Evolutionary conservation across 495 filamentous ascomycete species (phyloP).

Genomic region (Sordaria brevicollis): DNA sequence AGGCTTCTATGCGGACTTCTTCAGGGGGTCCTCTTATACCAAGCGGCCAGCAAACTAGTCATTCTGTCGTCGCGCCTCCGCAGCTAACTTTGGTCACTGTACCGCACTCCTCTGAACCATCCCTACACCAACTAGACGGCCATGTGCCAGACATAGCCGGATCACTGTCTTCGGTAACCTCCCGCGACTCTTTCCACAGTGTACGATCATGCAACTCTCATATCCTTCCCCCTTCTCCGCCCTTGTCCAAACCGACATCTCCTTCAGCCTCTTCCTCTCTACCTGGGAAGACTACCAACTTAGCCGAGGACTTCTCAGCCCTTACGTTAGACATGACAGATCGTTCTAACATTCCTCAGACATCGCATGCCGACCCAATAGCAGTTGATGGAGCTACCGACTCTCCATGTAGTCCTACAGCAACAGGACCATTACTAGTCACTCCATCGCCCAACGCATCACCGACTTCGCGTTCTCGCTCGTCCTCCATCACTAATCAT

Average conservation of each 20-base stretch:
- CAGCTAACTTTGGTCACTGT: slow-evolving; percentile 23
- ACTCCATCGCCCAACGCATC: slow-evolving; percentile 2
- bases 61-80: slow-evolving; percentile 26
- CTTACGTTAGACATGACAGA: slow-evolving; percentile 33
- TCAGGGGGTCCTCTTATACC: neutral
- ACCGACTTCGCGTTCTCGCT: neutral
- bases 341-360: slow-evolving; percentile 21
- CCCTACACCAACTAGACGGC: neutral
- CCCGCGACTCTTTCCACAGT: slow-evolving; percentile 42
- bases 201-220: slow-evolving; percentile 47
- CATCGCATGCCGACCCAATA: slow-evolving; percentile 5
- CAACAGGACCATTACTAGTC: neutral
- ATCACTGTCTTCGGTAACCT: slow-evolving; percentile 22
- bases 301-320: slow-evolving; percentile 8
- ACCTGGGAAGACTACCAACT: slow-evolving; percentile 17
- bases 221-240: slow-evolving; percentile 38
- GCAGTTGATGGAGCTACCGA: slow-evolving; percentile 1
- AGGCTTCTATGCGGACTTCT: neutral
- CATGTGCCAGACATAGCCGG: slow-evolving; percentile 4
- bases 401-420: slow-evolving; percentile 3
- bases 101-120: slow-evolving; percentile 17
- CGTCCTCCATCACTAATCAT: neutral
- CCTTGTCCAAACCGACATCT: slow-evolving; percentile 30
- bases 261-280: slow-evolving; percentile 26
- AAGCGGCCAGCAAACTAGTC: slow-evolving; percentile 19